A percentile compares a stretch with the other conserved stretches of the same genome.
Evolutionary conservation across 1,284 basidiomycete genomes (phyloP).

Genomic region (Apiotrichum brassicae): DNA sequence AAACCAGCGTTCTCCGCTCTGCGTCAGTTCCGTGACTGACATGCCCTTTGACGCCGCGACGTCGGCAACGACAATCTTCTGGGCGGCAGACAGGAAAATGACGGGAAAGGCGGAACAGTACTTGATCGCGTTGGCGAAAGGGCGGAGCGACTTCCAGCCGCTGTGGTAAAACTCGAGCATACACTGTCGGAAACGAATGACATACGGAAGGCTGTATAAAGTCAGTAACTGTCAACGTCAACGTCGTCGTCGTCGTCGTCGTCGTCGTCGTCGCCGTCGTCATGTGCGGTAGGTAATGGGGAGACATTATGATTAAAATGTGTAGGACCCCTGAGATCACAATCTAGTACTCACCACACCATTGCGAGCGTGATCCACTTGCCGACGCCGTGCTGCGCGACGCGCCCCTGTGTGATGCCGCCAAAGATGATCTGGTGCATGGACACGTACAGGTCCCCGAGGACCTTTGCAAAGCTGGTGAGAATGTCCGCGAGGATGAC

Average conservation of each 20-base stretch:
- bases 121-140: constrained; percentile 91
- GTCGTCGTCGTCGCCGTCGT: too few species aligned
- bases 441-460: constrained; percentile 90
- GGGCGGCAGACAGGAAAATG: constrained; percentile 84
- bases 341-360: constrained; percentile 62
- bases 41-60: constrained; percentile 53
- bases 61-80: constrained; percentile 61
- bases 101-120: constrained; percentile 98
- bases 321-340: neutral
- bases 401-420: constrained; percentile 62
- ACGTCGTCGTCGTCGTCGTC: too few species aligned
- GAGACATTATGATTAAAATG: too few species aligned
- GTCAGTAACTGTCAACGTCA: neutral
- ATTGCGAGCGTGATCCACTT: constrained; percentile 72
- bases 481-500: constrained; percentile 92
- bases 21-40: constrained; percentile 37
- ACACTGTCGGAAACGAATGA: constrained; percentile 88
- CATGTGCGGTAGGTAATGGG: too few species aligned
- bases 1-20: constrained; percentile 57
- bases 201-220: constrained; percentile 86
- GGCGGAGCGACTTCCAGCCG: constrained; percentile 59
- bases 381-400: constrained; percentile 57
- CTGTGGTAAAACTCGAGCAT: constrained; percentile 73
- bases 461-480: constrained; percentile 92
- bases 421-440: constrained; percentile 63